Evolutionary conservation across 345 rosid genomes (phyloP), one percentile per base, ranked within the genome.

Genomic region (Angophora floribunda): DNA sequence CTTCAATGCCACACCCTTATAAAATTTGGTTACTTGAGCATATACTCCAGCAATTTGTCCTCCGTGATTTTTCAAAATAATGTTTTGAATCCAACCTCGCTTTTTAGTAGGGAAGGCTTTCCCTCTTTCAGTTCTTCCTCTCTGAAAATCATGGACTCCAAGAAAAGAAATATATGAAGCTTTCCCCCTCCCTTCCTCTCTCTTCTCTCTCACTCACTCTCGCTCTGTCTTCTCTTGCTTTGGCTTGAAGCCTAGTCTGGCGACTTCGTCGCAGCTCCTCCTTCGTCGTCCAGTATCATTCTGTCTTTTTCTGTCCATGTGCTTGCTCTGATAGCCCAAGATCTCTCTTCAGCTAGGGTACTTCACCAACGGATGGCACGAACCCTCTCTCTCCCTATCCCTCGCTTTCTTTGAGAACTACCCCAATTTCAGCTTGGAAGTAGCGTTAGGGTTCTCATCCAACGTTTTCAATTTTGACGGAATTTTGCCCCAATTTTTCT

Each of bases 1-100:
- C 7, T 26, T 28, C 0, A 61, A 0, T 26, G 1, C 26, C 15
- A 61, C 0, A 15, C 1, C 0, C 0, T 0, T 5, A 12, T 12
- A 61, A 61, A 61, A 2, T 61, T 36, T 28, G 1, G 0, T 61
- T 61, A 5, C 15, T 11, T 28, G 7, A 28, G 4, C 1, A 7
- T 0, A 13, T 0, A 61, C 6, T 61, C 7, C 1, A 12, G 0
- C 16, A 11, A 61, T 61, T 28, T 61, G 16, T 61, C 7, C 32
- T 12, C 2, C 7, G 2, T 61, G 67, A 12, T 30, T 61, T 61
- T 28, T 61, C 5, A 28, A 28, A 28, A 61, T 61, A 12, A 28
- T 61, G 16, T 61, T 61, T 12, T 61, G 67, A 61, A 28, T 61
- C 28, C 67, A 28, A 61, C 67, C 16, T 61, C 30, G 7, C 63